Percentiles rank a stretch among this genome's conserved stretches.
phyloP scores from a whole-genome alignment of 2,329 filamentous ascomycete genomes.

The Arthroderma sp. region DNA sequence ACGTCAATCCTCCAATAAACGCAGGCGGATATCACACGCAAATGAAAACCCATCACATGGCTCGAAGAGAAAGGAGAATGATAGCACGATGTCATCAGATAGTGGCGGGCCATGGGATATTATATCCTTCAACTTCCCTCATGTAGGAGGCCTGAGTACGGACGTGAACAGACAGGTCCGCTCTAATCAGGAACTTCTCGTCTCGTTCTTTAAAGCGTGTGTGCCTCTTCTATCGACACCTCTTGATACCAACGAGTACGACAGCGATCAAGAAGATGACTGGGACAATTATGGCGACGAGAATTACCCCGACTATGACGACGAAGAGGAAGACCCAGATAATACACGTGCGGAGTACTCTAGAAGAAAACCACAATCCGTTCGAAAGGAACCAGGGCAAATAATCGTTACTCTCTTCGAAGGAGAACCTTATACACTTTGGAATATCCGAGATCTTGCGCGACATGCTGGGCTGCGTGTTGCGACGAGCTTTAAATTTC shows the following conservation, averaged over 20 bases:
- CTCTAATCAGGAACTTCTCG: slow-evolving; percentile 58
- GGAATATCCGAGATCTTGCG: slow-evolving; percentile 83
- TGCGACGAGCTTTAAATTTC: slow-evolving; percentile 35
- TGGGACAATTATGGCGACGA: slow-evolving; percentile 13
- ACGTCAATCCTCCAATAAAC: slow-evolving; percentile 7
- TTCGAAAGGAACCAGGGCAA: slow-evolving; percentile 28
- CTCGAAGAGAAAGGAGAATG: not conserved
- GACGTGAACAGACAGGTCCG: slow-evolving; percentile 92
- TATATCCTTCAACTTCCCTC: slow-evolving; percentile 93
- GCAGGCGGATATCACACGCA: not conserved
- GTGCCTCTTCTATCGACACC: slow-evolving; percentile 27
- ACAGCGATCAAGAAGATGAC: slow-evolving; percentile 9
- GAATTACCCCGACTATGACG: slow-evolving; percentile 9
- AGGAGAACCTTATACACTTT: slow-evolving; percentile 84
- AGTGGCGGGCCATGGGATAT: slow-evolving; percentile 48
- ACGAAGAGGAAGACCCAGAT: slow-evolving; percentile 2
- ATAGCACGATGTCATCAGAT: not conserved
- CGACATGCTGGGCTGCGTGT: slow-evolving; percentile 47
- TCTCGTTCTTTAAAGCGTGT: slow-evolving; percentile 35
- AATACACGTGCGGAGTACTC: slow-evolving; percentile 8
- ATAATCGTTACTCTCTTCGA: slow-evolving; percentile 85
- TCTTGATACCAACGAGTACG: slow-evolving; percentile 9
- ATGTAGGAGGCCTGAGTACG: slow-evolving; percentile 80
- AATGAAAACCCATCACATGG: not conserved
- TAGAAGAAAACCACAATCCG: slow-evolving; percentile 7